A percentile compares a stretch with the other conserved stretches of the same genome.
phyloP scores from a whole-genome alignment of 495 filamentous ascomycete genomes.

The Arthonia radiata region DNA sequence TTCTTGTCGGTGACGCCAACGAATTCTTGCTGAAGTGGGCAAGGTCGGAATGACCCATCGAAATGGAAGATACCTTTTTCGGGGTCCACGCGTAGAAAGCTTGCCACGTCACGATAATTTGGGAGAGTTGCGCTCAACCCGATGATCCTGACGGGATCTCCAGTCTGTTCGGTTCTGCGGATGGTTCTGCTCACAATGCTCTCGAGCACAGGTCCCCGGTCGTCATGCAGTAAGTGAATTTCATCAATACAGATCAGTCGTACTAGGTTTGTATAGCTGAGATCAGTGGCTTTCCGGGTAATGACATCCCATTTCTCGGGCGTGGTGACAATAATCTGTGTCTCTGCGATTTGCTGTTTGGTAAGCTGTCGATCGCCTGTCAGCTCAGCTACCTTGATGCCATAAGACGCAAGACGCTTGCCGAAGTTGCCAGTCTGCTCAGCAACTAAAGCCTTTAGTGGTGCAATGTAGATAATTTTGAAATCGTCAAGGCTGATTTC shows the following conservation, averaged over 20 bases:
- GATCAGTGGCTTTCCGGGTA: conserved; percentile 88
- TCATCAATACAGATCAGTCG: conserved; percentile 91
- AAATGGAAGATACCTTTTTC: conserved; percentile 82
- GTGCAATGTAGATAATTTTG: conserved; percentile 91
- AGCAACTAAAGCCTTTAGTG: conserved; percentile 82
- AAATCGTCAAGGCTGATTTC: conserved; percentile 88
- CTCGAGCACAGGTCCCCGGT: conserved; percentile 88
- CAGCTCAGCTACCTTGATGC: conserved; percentile 76
- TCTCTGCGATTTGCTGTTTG: conserved; percentile 94
- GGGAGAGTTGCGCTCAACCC: conserved; percentile 88
- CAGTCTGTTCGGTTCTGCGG: conserved; percentile 74
- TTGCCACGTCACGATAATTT: conserved; percentile 91
- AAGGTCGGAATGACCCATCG: conserved; percentile 80
- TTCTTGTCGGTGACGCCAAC: conserved; percentile 96
- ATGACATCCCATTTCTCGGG: conserved; percentile 99
- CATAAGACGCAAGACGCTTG: conserved; percentile 67
- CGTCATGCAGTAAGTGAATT: conserved; percentile 92
- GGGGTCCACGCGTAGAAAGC: conserved; percentile 78
- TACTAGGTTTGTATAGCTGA: conserved; percentile 91
- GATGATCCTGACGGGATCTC: conserved; percentile 71
- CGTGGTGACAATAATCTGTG: conserved; percentile 94
- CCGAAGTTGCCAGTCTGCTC: conserved; percentile 97
- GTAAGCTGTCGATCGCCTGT: conserved; percentile 96
- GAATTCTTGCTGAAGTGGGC: conserved; percentile 86
- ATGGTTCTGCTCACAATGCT: conserved; percentile 92